Percentiles rank a stretch among this genome's conserved stretches.
phyloP scores from a whole-genome alignment of 768 basidiomycete species.

The Ramaria rubella region DNA sequence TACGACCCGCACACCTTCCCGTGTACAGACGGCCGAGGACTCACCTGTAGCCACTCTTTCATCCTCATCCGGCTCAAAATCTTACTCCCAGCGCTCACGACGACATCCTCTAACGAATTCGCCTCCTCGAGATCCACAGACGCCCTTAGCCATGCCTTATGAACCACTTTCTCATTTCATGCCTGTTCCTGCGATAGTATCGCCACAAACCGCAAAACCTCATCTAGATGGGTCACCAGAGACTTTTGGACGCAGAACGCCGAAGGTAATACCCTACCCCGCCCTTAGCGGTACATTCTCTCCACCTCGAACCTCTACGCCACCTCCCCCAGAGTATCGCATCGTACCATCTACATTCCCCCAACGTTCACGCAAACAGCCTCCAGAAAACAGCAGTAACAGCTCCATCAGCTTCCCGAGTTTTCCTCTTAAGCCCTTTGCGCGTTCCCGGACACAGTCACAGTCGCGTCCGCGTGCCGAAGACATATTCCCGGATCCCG shows the following conservation, averaged over 20 bases:
- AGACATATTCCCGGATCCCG: slow-evolving; percentile 16
- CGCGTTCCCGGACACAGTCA: no score
- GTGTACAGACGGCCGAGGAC: neutral
- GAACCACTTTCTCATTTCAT: neutral
- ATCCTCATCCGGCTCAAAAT: slow-evolving; percentile 1
- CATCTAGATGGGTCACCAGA: neutral
- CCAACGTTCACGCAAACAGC: neutral
- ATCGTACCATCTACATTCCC: slow-evolving; percentile 3
- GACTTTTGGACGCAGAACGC: neutral
- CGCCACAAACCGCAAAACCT: neutral
- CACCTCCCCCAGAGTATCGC: neutral
- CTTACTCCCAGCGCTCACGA: neutral
- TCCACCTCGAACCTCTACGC: slow-evolving; percentile 4
- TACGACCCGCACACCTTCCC: neutral
- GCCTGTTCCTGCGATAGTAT: neutral
- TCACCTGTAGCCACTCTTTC: neutral
- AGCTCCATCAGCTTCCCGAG: slow-evolving; percentile 6
- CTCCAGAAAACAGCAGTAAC: neutral
- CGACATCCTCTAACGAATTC: neutral
- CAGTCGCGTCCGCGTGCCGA: slow-evolving; percentile 18
- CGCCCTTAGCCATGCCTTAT: neutral
- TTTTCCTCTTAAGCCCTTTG: slow-evolving; percentile 11
- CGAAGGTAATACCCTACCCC: neutral
- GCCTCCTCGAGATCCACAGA: neutral
- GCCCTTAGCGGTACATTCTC: neutral